Base-by-base conservation (phyloP, 352 stramenopile genomes). In the Lagenidium giganteum region DNA sequence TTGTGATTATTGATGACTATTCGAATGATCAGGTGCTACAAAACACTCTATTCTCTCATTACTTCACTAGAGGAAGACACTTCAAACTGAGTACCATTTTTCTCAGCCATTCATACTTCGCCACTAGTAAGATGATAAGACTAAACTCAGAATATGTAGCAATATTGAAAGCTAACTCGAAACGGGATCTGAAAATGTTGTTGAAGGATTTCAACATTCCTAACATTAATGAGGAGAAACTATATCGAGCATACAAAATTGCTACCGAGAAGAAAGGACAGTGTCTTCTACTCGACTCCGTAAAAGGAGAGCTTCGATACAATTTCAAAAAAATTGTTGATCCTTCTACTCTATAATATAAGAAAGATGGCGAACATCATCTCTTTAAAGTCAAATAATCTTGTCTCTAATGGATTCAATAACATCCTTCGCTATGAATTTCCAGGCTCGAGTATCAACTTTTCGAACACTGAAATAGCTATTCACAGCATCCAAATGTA, bases 321-420 rank as follows among this genome's bases (percentile, higher is more conserved):
- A 48, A 48, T 39, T 48, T 48, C 18, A 18, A 48, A 9, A 2
- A 16, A 39, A 14, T 38, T 1, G 31, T 48, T 14, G 12, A 48
- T 38, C 22, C 12, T 34, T 51, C 31, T n/a, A n/a, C n/a, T n/a
- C n/a, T n/a, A n/a, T n/a, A 41, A 40, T 24, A 42, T 47, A 24
- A 20, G n/a, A n/a, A 30, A n/a, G n/a, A n/a, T n/a, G n/a, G n/a
- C n/a, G n/a, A n/a, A n/a, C n/a, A n/a, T n/a, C n/a, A n/a, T n/a
- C n/a, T n/a, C n/a, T n/a, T n/a, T n/a, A n/a, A n/a, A n/a, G n/a
- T n/a, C n/a, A n/a, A n/a, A n/a, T n/a, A 51, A 61, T n/a, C 25
- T 57, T 28, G 41, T 57, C 37, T 28, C 47, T 21, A 61, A 66
- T 51, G 51, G 36, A 17, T 32, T 54, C 1, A 61, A 66, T 25